Conservation (phyloP, 768 basidiomycete species). For the Panus rudis region DNA sequence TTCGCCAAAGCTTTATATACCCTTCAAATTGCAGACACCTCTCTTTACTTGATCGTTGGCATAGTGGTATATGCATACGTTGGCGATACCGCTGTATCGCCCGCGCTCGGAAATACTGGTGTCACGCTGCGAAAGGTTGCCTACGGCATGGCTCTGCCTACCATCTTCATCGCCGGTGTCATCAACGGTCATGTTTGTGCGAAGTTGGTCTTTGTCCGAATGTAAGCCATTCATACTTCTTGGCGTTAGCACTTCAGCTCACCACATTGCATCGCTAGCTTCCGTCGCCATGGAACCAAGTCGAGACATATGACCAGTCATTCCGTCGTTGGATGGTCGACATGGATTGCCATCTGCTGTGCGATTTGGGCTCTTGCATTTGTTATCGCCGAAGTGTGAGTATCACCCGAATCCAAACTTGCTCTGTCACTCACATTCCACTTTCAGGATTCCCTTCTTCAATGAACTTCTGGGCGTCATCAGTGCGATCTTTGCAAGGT, state of each 20-base stretch:
- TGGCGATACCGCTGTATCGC: conserved; percentile 19
- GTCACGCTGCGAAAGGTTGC: conserved; percentile 17
- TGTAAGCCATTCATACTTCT: conserved; percentile 9
- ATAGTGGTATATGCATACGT: conserved; percentile 24
- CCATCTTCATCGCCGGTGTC: conserved; percentile 25
- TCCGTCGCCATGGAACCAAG: conserved; percentile 18
- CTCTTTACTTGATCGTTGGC: conserved; percentile 24
- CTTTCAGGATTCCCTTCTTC: conserved; percentile 24
- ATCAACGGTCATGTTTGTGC: conserved; percentile 27
- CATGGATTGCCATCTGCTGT: conserved; percentile 22
- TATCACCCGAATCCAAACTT: background rate
- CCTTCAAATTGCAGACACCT: conserved; percentile 24
- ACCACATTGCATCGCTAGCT: conserved; percentile 9
- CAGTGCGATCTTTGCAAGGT: conserved; percentile 21
- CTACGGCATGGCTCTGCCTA: conserved; percentile 26
- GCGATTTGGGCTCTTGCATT: conserved; percentile 21
- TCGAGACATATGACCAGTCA: conserved; percentile 24
- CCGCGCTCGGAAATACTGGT: conserved; percentile 25
- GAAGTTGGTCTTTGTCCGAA: conserved; percentile 22
- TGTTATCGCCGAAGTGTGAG: conserved; percentile 26
- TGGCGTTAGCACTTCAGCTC: no score
- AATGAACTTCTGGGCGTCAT: conserved; percentile 26
- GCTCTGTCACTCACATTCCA: background rate
- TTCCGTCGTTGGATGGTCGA: conserved; percentile 20
- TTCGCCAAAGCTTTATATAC: conserved; percentile 23